Evolutionary conservation across 352 stramenopile genomes (phyloP).

Genomic region (Salisapilia sapeloensis): DNA sequence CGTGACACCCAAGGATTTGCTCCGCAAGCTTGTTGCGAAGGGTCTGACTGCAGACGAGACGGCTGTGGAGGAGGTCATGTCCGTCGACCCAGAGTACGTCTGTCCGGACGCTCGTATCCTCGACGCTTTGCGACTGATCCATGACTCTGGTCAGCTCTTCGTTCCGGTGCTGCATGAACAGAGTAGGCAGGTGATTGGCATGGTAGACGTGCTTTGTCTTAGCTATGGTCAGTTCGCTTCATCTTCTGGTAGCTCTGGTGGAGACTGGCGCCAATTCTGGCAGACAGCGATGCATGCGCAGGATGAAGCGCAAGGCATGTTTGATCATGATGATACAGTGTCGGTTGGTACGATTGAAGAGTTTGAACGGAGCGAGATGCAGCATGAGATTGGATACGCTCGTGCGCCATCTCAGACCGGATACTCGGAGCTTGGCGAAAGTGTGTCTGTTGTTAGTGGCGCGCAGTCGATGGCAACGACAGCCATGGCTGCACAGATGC

Average conservation of each 20-base stretch:
- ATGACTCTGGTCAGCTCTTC: conserved; percentile 70
- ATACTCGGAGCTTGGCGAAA: conserved; percentile 74
- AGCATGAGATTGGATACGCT: conserved; percentile 12
- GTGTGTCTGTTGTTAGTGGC: conserved; percentile 71
- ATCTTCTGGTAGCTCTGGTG: conserved; percentile 46
- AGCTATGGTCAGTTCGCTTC: conserved; percentile 80
- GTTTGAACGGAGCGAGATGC: conserved; percentile 72
- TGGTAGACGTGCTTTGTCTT: conserved; percentile 77
- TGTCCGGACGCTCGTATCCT: conserved; percentile 62
- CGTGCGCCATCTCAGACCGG: conserved; percentile 25
- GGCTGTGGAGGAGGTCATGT: conserved; percentile 76
- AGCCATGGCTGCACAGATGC: conserved; percentile 41
- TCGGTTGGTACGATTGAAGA: conserved; percentile 82
- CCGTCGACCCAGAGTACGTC: conserved; percentile 59
- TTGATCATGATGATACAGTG: conserved; percentile 55
- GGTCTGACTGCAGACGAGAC: conserved; percentile 54
- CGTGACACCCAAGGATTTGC: conserved; percentile 72
- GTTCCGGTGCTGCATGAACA: conserved; percentile 60
- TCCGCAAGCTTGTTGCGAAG: conserved; percentile 78
- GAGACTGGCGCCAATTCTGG: conserved; percentile 81
- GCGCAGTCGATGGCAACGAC: conserved; percentile 60
- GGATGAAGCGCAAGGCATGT: conserved; percentile 60
- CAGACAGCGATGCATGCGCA: conserved; percentile 77
- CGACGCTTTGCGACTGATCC: conserved; percentile 69
- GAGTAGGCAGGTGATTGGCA: conserved; percentile 64